Evolutionary conservation across 768 basidiomycete genomes (phyloP), one percentile per base, ranked within the genome.

Genomic region (Rhodotorula babjevae): DNA sequence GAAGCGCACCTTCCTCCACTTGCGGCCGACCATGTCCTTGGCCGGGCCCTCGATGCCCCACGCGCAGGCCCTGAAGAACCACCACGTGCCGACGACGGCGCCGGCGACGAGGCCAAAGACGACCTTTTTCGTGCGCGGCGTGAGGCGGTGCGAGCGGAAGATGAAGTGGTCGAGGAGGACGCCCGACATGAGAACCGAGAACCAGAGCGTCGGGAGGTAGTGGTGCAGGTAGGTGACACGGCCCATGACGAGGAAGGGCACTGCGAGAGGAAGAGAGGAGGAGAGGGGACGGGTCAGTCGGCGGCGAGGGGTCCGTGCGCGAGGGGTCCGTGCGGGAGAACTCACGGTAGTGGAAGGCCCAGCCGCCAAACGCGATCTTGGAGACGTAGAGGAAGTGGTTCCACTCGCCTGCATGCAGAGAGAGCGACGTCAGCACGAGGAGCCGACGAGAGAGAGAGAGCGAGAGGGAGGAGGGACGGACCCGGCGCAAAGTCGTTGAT

Each of bases 121-220:
- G 64, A 91, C 87, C 53, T 82, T 80, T 79, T 95, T 96, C 33
- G 88, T 89, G 58, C 83, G 83, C 23, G 83, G 82, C 19, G 85
- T 85, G 69, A 89, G 83, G 19, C 87, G 84, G 47, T 85, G 84
- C 23, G 91, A 87, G 6, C 87, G 86, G 83, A 99, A 97, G 77
- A 98, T 83, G 81, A 93, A 90, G 80, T 96, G 93, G 81, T 99
- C 94, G 72, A 95, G 84, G 67, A 98, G 81, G 80, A 96, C 92
- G 0, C 89, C 91, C 58, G 89, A 83, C 90, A 95, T 92, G 64
- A 98, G 82, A 61, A 98, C 92, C 33, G 93, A 86, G 82, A 99
- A 99, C 84, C 93, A 98, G n/a, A 97, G 84, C 0, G 95, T 93
- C 11, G 95, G 95, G 18, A 98, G 69, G 80, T 95, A 97, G 84